phyloP scores from a whole-genome alignment of 208 protist species.

The Trichomonas gallinae region DNA sequence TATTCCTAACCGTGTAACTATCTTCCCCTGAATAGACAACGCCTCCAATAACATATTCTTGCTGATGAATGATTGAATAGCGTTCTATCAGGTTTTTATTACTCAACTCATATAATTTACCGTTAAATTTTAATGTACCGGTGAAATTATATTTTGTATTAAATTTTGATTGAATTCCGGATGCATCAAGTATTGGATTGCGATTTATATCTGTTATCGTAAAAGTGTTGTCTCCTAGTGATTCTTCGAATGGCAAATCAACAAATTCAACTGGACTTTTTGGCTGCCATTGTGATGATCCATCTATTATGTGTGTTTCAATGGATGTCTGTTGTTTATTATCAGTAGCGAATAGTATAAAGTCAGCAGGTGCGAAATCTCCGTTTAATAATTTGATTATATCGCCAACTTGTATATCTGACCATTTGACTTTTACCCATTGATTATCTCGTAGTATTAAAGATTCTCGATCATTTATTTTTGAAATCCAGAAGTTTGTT shows the following conservation, averaged over 20 bases:
- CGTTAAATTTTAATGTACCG: neutral
- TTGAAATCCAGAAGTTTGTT: too few relatives aligned
- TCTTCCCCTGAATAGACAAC: neutral
- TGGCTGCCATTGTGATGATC: neutral
- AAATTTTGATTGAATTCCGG: neutral
- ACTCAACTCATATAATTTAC: neutral
- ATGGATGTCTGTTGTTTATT: neutral
- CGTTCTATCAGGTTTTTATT: neutral
- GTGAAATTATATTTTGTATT: neutral
- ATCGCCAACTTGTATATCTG: neutral
- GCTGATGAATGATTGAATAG: neutral
- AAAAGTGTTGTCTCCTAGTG: neutral
- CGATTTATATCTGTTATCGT: neutral
- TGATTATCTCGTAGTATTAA: neutral
- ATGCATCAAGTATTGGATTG: neutral
- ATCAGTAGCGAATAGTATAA: neutral
- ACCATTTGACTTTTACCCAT: neutral
- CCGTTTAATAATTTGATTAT: slow-evolving; percentile 8
- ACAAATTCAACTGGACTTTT: neutral
- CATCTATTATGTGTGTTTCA: slow-evolving; percentile 17
- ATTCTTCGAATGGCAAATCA: neutral
- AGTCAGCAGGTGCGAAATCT: neutral
- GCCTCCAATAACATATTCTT: neutral
- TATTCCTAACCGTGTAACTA: neutral
- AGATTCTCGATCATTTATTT: neutral